phyloP scores from a whole-genome alignment of 2,329 filamentous ascomycete genomes.

The Exophiala phaeomuriformis region DNA sequence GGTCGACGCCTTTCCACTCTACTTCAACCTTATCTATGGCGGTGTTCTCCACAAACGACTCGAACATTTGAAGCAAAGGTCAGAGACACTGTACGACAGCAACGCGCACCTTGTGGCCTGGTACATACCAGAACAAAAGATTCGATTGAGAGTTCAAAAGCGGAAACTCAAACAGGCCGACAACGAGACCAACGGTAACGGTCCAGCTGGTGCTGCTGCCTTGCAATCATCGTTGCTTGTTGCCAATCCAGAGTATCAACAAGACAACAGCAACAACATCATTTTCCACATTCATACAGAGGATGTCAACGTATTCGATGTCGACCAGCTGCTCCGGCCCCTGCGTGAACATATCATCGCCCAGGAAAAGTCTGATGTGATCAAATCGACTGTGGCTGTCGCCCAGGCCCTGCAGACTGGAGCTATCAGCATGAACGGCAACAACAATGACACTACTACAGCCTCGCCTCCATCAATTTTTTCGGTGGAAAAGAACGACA shows the following conservation, averaged over 20 bases:
- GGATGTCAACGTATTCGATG: slow-evolving; percentile 37
- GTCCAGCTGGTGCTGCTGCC: no score
- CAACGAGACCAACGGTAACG: background rate
- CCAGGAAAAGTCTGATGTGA: slow-evolving; percentile 25
- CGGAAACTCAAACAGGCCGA: background rate
- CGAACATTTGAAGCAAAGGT: slow-evolving; percentile 39
- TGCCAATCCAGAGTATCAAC: no score
- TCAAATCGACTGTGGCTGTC: slow-evolving; percentile 16
- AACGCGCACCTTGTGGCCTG: background rate
- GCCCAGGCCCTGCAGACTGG: slow-evolving; percentile 27
- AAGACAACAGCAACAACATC: slow-evolving; percentile 17
- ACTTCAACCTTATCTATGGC: slow-evolving; percentile 44
- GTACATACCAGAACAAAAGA: background rate
- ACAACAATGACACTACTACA: background rate
- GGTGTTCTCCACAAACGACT: background rate
- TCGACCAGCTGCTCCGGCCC: slow-evolving; percentile 49
- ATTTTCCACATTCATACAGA: slow-evolving; percentile 46
- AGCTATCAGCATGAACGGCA: slow-evolving; percentile 45
- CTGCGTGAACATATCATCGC: slow-evolving; percentile 23
- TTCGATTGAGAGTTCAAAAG: background rate
- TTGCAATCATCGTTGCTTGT: no score
- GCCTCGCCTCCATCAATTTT: no score
- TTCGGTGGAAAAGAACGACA: slow-evolving; percentile 32
- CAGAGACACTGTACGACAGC: background rate
- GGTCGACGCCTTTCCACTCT: slow-evolving; percentile 52